These are phyloP conservation scores for Dissophora ornata DNA, from an alignment of 192 early-diverging fungal species.

Conservation along the genomic window DNA sequence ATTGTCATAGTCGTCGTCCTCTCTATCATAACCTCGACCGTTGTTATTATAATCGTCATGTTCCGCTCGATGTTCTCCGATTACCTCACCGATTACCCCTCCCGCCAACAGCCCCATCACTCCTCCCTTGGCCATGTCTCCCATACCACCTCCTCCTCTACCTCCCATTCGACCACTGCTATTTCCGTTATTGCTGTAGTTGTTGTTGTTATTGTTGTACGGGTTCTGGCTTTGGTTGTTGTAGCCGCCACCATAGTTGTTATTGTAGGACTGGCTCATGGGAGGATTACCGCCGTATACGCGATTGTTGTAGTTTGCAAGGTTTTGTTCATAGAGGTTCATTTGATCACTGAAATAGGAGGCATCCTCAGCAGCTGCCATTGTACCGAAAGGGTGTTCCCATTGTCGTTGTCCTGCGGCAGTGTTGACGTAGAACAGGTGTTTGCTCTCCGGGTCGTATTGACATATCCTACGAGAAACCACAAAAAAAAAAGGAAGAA, in stretches of 20 bases:
- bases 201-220: neutral
- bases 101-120: constrained; percentile 17
- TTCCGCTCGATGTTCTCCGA: neutral
- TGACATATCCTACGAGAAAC: constrained; percentile 20
- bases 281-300: neutral
- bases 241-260: neutral
- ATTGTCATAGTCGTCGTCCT: neutral
- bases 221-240: neutral
- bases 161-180: neutral
- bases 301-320: constrained; percentile 10
- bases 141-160: constrained; percentile 16
- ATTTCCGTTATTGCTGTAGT: neutral
- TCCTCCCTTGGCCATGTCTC: constrained; percentile 25
- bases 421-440: constrained; percentile 32
- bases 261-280: constrained; percentile 9
- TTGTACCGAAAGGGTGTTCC: constrained; percentile 28
- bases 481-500: neutral
- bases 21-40: neutral
- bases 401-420: constrained; percentile 22
- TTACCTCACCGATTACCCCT: neutral
- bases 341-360: constrained; percentile 27
- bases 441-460: constrained; percentile 25
- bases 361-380: constrained; percentile 5
- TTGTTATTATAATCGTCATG: neutral
- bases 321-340: constrained; percentile 10